phyloP scores from a whole-genome alignment of 2,329 filamentous ascomycete species.

The Westerdykella sp. region DNA sequence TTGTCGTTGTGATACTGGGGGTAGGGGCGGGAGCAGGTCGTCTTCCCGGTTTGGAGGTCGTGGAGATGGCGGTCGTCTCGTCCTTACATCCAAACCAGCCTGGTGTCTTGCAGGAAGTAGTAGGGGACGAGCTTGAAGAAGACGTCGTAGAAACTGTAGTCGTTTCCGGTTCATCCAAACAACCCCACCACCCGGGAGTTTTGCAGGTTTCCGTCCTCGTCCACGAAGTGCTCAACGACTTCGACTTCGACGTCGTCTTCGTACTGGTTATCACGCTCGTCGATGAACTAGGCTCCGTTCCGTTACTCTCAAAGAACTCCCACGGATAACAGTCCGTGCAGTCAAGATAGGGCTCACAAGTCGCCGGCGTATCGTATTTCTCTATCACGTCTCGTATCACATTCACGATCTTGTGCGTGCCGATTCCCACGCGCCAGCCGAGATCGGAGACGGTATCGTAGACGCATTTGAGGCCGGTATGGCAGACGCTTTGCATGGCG shows the following conservation, averaged over 20 bases:
- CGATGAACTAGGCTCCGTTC: slow-evolving; percentile 63
- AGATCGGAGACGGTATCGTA: slow-evolving; percentile 91
- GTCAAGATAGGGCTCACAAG: slow-evolving; percentile 65
- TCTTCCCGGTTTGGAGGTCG: slow-evolving; percentile 20
- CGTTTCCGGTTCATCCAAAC: slow-evolving; percentile 59
- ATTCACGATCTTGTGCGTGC: slow-evolving; percentile 81
- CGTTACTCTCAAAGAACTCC: slow-evolving; percentile 94
- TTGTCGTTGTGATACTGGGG: slow-evolving; percentile 28
- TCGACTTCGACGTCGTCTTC: slow-evolving; percentile 45
- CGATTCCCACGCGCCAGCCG: slow-evolving; percentile 85
- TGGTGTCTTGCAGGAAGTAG: slow-evolving; percentile 45
- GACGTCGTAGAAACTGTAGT: slow-evolving; percentile 43
- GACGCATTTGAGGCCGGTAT: slow-evolving; percentile 78
- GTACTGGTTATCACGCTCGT: slow-evolving; percentile 36
- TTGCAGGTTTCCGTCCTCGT: slow-evolving; percentile 80
- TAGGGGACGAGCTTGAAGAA: slow-evolving; percentile 23
- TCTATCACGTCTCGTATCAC: slow-evolving; percentile 85
- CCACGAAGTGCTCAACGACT: slow-evolving; percentile 45
- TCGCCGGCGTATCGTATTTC: slow-evolving; percentile 73
- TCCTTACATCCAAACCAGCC: slow-evolving; percentile 62
- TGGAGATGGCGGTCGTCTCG: slow-evolving; percentile 30
- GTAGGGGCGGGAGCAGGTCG: slow-evolving; percentile 16
- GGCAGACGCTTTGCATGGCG: slow-evolving; percentile 87
- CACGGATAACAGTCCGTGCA: slow-evolving; percentile 88
- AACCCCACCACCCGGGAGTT: slow-evolving; percentile 91